These are phyloP conservation scores for Camellia lanceoleosa DNA, from an alignment of 148 eudicot genomes.

Conservation along the genomic window DNA sequence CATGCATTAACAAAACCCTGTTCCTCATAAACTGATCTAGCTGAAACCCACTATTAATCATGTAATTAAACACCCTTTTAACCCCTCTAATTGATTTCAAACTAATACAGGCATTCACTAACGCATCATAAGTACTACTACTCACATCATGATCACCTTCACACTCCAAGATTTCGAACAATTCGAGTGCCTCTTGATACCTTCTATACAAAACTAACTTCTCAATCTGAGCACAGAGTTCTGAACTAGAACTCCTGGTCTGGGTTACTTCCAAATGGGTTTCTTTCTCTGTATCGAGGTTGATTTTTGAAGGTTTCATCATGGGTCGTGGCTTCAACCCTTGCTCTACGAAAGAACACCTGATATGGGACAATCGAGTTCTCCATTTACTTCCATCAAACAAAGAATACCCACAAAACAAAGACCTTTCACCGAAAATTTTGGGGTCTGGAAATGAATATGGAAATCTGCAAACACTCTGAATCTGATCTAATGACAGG, in stretches of 20 bases:
- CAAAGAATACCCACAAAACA: slow-evolving; percentile 22
- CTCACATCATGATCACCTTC: slow-evolving; percentile 39
- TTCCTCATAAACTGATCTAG: slow-evolving; percentile 69
- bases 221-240: slow-evolving; percentile 60
- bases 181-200: slow-evolving; percentile 65
- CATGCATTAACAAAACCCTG: slow-evolving; percentile 72
- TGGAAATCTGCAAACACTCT: slow-evolving; percentile 27
- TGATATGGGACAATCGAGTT: slow-evolving; percentile 24
- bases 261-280: slow-evolving; percentile 3
- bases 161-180: slow-evolving; percentile 72
- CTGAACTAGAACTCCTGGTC: slow-evolving; percentile 17
- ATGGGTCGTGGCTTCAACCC: slow-evolving; percentile 54
- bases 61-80: slow-evolving; percentile 54
- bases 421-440: slow-evolving; percentile 9
- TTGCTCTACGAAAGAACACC: slow-evolving; percentile 41
- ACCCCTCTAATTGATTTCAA: slow-evolving; percentile 72
- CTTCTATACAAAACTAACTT: slow-evolving; percentile 45
- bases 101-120: slow-evolving; percentile 69
- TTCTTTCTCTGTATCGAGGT: slow-evolving; percentile 25
- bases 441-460: slow-evolving; percentile 23
- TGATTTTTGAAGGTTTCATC: slow-evolving; percentile 33
- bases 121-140: slow-evolving; percentile 56
- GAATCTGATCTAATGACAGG: slow-evolving; percentile 29
- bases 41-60: slow-evolving; percentile 48
- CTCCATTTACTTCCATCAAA: slow-evolving; percentile 25